Conservation (phyloP, 352 stramenopile species). For the Phytophthora pseudosyringae region DNA sequence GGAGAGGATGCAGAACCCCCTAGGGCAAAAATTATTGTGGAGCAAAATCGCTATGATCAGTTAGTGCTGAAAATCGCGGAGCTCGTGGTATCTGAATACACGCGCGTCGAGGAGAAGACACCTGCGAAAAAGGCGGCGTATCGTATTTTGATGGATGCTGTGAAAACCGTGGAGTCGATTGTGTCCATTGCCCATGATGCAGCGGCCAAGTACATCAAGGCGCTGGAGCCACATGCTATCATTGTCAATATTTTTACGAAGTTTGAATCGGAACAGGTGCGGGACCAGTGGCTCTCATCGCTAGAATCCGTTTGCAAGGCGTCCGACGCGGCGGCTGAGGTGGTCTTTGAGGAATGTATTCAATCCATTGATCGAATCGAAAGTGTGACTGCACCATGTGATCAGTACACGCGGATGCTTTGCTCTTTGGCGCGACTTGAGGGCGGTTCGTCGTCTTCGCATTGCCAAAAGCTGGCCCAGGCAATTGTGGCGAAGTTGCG, state of each 20-base stretch:
- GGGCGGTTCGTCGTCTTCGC: constrained; percentile 39
- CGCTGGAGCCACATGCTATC: constrained; percentile 43
- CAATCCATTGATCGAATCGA: constrained; percentile 72
- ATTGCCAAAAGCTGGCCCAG: constrained; percentile 62
- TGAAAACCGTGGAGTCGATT: constrained; percentile 86
- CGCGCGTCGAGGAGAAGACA: constrained; percentile 42
- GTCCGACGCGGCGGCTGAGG: constrained; percentile 42
- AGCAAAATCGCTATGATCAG: constrained; percentile 67
- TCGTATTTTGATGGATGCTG: constrained; percentile 82
- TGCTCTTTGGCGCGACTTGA: constrained; percentile 76
- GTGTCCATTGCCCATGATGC: constrained; percentile 71
- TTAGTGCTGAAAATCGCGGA: constrained; percentile 82
- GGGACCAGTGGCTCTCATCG: constrained; percentile 86
- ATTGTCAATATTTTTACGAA: constrained; percentile 69
- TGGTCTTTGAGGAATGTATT: constrained; percentile 78
- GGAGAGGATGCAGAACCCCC: constrained; percentile 14
- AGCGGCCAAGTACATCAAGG: constrained; percentile 72
- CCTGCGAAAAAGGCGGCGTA: constrained; percentile 54
- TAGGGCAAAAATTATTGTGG: constrained; percentile 61
- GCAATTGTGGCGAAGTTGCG: constrained; percentile 68
- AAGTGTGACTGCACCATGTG: constrained; percentile 58
- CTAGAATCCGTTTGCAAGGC: constrained; percentile 76
- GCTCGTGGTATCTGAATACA: constrained; percentile 78
- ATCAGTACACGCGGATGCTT: constrained; percentile 79
- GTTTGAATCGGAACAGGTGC: constrained; percentile 76